Base-by-base conservation (phyloP, 83 land plant genomes). In the Larix sibirica region DNA sequence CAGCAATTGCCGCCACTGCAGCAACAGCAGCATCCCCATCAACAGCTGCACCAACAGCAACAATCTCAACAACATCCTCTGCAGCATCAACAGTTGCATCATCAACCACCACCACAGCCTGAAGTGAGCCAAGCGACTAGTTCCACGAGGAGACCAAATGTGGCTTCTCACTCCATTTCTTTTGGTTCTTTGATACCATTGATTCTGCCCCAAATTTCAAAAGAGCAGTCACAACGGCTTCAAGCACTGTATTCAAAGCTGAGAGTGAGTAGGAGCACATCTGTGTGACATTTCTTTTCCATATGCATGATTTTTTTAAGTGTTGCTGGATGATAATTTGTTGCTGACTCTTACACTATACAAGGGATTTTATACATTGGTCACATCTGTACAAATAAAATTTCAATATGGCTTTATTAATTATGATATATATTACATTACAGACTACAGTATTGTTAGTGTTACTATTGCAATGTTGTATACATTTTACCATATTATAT, bases 201-300 rank as follows among this genome's bases (percentile, higher is more conserved):
- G 17, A 83, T 91, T 79, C 59, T 80, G 12, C 90, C 91, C 12
- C 84, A 86, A 31, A 90, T 93, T 61, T 91, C 91, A 78, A 89
- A 86, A 77, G 95, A 93, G 24, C 90, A 87, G 75, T 75, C 81
- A 40, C 82, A 88, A 88, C 91, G 87, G 61, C 95, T 93, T 67
- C 86, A 86, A 33, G 58, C 81, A 16, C 69, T 93, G 3, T 91
- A 85, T 79, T 21, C 42, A 23, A 91, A 82, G 81, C 70, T 93
- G 67, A 89, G 82, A 90, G 93, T 91, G 13, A 54, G 87, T 77
- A 12, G 17, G 1, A 77, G 42, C 80, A 60, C 75, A 47, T 74
- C 21, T 63, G 20, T 36, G 42, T 67, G 3, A 36, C 38, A 24
- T n/a, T 70, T 17, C 8, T 50, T 31, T 31, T 24, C 13, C 7